phyloP scores from a whole-genome alignment of 805 yeast genomes.

The Komagataella phaffii region DNA sequence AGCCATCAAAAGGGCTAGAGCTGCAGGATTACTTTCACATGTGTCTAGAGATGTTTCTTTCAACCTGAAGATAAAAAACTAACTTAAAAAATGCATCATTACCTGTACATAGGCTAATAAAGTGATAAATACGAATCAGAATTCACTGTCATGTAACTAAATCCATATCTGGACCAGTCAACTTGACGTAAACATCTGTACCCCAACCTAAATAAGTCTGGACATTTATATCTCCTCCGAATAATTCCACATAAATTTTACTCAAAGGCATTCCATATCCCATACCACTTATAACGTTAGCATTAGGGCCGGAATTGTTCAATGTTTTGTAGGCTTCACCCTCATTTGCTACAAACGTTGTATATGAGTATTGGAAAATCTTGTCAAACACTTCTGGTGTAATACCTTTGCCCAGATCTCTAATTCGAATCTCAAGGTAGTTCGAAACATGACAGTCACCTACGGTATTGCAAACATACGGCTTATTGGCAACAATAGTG shows the following conservation, averaged over 20 bases:
- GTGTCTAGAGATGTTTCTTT: slow-evolving; percentile 50
- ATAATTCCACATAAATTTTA: slow-evolving; percentile 57
- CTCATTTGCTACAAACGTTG: slow-evolving; percentile 49
- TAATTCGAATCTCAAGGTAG: slow-evolving; percentile 51
- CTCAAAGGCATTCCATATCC: slow-evolving; percentile 91
- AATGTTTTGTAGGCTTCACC: slow-evolving; percentile 47
- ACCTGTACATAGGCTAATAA: neutral
- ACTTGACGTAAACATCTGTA: slow-evolving; percentile 55
- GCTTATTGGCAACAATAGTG: slow-evolving; percentile 26
- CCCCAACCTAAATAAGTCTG: slow-evolving; percentile 71
- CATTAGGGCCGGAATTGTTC: slow-evolving; percentile 48
- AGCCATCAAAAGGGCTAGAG: slow-evolving; percentile 71
- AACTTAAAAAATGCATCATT: slow-evolving; percentile 13
- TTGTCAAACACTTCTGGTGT: slow-evolving; percentile 48
- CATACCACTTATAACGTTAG: slow-evolving; percentile 74
- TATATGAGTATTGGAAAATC: slow-evolving; percentile 77
- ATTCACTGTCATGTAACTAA: slow-evolving; percentile 1
- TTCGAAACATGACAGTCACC: slow-evolving; percentile 11
- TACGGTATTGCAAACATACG: slow-evolving; percentile 2
- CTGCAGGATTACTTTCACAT: slow-evolving; percentile 65
- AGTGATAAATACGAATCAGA: neutral
- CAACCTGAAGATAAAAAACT: slow-evolving; percentile 10
- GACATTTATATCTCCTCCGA: slow-evolving; percentile 55
- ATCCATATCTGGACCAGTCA: slow-evolving; percentile 17
- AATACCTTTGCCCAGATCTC: slow-evolving; percentile 89